Base-by-base conservation (phyloP, 2,329 filamentous ascomycete genomes). In the Neocatenulostroma microsporum region DNA sequence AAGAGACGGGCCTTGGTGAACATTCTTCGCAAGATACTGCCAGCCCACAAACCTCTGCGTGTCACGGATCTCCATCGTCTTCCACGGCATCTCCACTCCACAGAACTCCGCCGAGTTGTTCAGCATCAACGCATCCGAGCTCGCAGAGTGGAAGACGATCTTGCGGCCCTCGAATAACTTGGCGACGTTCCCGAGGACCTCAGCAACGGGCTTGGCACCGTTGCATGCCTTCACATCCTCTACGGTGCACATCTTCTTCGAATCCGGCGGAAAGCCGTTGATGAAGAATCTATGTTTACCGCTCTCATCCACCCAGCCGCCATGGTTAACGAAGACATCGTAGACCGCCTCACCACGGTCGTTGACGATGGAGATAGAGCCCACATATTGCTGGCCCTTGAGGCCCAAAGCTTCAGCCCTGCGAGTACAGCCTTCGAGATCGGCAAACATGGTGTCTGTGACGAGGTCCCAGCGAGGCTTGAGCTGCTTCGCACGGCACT, bases 361-460 rank as follows among this genome's bases (percentile, higher is more conserved):
- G 32, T 26, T 27, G 32, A 12, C 21, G 13, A 12, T 8, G 4
- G 21, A 34, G 21, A 34, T 5, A 12, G 32, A 34, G 10, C 32
- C 32, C 21, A 34, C 32, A 15, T 26, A 27, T 5, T 25, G 23
- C 5, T 7, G 13, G 12, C 32, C 21, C 21, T 34, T 6, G 7
- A n/a, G n/a, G n/a, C n/a, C n/a, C n/a, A n/a, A n/a, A n/a, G n/a
- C n/a, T n/a, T n/a, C n/a, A n/a, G n/a, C n/a, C n/a, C n/a, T n/a
- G n/a, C 21, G 32, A 21, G 25, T 5, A 14, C 32, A 34, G 32
- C 32, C 21, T 14, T 34, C 32, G 23, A 34, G 10, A 15, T 34
- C 32, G 14, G 27, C 20, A 4, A 23, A 5, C 32, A 34, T 6
- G 13, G 12, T 9, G 6, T 14, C 18, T 9, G 20, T 27, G 23